These are phyloP conservation scores for Penicillium sp. DNA, from an alignment of 2,329 filamentous ascomycete species.

Conservation along the genomic window DNA sequence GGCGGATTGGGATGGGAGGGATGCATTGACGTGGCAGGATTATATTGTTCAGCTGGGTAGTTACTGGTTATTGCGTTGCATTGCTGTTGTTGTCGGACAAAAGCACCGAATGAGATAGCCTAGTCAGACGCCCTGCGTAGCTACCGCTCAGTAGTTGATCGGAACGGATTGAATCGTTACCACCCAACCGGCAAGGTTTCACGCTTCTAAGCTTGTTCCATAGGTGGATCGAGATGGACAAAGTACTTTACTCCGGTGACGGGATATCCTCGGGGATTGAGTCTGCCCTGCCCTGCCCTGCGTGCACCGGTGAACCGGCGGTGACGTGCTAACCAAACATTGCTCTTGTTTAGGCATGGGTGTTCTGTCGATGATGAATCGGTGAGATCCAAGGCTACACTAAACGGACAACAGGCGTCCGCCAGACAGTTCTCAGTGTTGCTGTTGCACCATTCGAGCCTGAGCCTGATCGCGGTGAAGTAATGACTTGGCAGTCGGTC, in stretches of 20 bases:
- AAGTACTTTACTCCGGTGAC: background rate
- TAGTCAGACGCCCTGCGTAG: too few relatives aligned
- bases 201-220: background rate
- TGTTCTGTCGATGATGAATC: background rate
- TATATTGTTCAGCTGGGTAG: too few relatives aligned
- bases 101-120: too few relatives aligned
- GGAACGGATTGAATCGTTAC: background rate
- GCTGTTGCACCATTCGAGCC: too few relatives aligned
- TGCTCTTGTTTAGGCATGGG: background rate
- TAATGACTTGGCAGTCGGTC: constrained; percentile 1
- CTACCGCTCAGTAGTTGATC: background rate
- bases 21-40: too few relatives aligned
- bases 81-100: too few relatives aligned
- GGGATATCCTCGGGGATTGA: background rate
- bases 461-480: background rate
- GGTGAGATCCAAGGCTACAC: constrained; percentile 4
- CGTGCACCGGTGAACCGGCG: background rate
- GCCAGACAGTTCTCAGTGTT: too few relatives aligned
- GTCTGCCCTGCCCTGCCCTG: too few relatives aligned
- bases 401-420: background rate
- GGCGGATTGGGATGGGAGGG: too few relatives aligned
- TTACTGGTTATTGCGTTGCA: too few relatives aligned
- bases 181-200: background rate
- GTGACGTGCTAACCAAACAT: constrained; percentile 3
- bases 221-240: background rate